Evolutionary conservation across 345 rosid species (phyloP), one percentile per base, ranked within the genome.

Genomic region (Salix purpurea): DNA sequence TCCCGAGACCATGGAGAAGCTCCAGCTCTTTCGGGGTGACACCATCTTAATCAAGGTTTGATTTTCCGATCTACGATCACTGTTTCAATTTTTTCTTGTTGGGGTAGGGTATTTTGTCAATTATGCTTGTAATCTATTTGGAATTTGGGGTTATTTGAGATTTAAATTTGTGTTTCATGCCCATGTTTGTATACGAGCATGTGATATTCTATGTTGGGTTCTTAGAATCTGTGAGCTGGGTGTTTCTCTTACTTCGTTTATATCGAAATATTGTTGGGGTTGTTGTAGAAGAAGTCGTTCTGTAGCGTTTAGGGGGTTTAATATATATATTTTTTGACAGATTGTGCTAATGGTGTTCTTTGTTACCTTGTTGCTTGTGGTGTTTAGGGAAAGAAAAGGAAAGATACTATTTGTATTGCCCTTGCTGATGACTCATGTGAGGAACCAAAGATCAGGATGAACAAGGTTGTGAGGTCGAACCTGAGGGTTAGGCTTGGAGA

Each of bases 1-100:
- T 71, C 96, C 99, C 2, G 86, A 90, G 1, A 90, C 99, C 65
- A 95, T 93, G 99, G 99, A 95, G 86, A 95, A 90, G 88, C 99
- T 95, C 78, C 99, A 95, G 87, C 90, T 95, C 48, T 95, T 95
- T 79, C 92, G 99, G 7, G 99, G 99, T 10, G 98, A 95, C 73
- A 95, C 99, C 2, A 90, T 95, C 81, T 81, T 91, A 65, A 86
- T 93, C 80, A 95, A 95, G 99, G 98, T 95, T 78, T 73, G 42
- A 14, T 68, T 44, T 74, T 65, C 16, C 30, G 13, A 6, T 65
- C 68, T 14, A 32, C 5, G 11, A 15, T 48, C 21, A 19, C 7
- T 14, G 50, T 16, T 24, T 36, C 7, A 19, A 24, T 50, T 0
- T 69, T 54, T 30, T 65, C 14, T 64, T 68, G 50, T 46, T 18